Base-by-base conservation (phyloP, 83 land plant species). In the Larix sibirica region DNA sequence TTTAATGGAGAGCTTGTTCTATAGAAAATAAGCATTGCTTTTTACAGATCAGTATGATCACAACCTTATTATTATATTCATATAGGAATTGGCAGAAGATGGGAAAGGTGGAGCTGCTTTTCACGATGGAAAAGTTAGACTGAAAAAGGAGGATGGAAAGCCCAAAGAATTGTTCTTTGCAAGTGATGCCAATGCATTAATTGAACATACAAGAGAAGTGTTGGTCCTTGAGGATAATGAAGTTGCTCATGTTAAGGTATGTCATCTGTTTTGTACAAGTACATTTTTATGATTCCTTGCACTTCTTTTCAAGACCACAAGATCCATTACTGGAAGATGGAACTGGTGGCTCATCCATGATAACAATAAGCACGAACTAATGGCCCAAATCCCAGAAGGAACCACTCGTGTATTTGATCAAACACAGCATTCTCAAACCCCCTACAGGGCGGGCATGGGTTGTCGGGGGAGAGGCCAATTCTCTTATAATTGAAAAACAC, bases 171-270 rank as follows among this genome's bases (percentile, higher is more conserved):
- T 92, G 7, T 97, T 92, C 81, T 83, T 97, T 47, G 95, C 98
- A 23, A 97, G 98, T 88, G 99, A 97, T 88, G 91, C 95, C 36
- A 89, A 87, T 90, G 99, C 98, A 77, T 33, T 97, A 47, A 91
- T 95, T 64, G 98, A 95, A 82, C 98, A 95, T 81, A 95, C 98
- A 60, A 94, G 91, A 64, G 88, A 83, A 66, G 96, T 91, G 38
- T 80, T 95, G 88, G 87, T 92, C 80, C 90, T 97, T 87, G 98
- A 97, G 81, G 99, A 97, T 80, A 86, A 91, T 83, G 99, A 95
- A 89, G 96, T 97, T 33, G 96, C 94, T 80, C 99, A 97, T 81
- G 85, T 97, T 62, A 92, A 90, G 98, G 99, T 94, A 84, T 36
- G 54, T 16, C 16, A n/a, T 84, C 63, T 1, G 63, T 47, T 50